Evolutionary conservation across 2,329 filamentous ascomycete genomes (phyloP).

Genomic region (Hymenoscyphus scutula): DNA sequence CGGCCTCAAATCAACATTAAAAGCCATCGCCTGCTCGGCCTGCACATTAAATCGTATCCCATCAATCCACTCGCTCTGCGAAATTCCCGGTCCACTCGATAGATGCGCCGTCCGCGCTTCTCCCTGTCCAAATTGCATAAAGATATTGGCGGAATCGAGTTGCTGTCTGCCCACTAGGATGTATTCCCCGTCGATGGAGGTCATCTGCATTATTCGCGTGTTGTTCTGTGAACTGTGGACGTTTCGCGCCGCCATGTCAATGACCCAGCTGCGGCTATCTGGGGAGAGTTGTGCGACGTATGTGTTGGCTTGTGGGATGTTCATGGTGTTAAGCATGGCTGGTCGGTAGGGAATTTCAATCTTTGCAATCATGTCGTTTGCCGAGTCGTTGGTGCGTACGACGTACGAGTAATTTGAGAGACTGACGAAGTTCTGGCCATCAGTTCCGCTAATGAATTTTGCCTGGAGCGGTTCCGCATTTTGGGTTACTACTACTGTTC

Average conservation of each 20-base stretch:
- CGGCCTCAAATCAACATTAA: constrained; percentile 15
- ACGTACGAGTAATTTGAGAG: constrained; percentile 37
- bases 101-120: constrained; percentile 32
- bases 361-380: constrained; percentile 38
- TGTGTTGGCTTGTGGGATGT: constrained; percentile 23
- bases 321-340: constrained; percentile 20
- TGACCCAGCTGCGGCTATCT: constrained; percentile 38
- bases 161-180: constrained; percentile 32
- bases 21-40: background rate
- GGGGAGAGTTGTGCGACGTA: constrained; percentile 22
- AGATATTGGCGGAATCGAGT: constrained; percentile 31
- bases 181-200: constrained; percentile 34
- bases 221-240: constrained; percentile 33
- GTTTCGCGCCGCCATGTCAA: constrained; percentile 34
- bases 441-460: constrained; percentile 34
- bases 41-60: constrained; percentile 27
- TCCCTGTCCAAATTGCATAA: constrained; percentile 36
- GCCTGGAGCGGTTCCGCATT: constrained; percentile 34
- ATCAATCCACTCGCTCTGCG: constrained; percentile 34
- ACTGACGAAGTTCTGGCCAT: constrained; percentile 34
- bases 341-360: constrained; percentile 36
- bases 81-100: constrained; percentile 24
- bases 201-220: constrained; percentile 36
- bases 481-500: constrained; percentile 35
- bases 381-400: constrained; percentile 36